These are phyloP conservation scores for Vitis rotundifolia DNA, from an alignment of 164 flowering plant genomes.

Conservation along the genomic window DNA sequence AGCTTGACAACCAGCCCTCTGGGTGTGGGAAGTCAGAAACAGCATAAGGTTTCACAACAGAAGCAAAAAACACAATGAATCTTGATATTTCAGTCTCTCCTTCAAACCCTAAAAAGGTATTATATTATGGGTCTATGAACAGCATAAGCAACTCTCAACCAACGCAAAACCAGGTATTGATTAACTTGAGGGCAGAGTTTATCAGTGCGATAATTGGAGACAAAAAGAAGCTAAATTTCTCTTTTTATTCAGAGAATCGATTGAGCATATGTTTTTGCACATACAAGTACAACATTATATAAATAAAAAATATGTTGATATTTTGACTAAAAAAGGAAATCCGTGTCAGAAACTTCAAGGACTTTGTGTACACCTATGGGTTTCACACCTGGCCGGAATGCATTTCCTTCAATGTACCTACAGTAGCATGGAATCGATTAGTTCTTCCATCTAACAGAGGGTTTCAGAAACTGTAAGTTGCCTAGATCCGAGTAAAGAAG, in stretches of 20 bases:
- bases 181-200: too few relatives aligned
- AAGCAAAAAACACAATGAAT: too few relatives aligned
- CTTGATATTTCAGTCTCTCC: too few relatives aligned
- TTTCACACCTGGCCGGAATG: conserved; percentile 74
- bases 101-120: too few relatives aligned
- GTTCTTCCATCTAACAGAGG: too few relatives aligned
- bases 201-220: too few relatives aligned
- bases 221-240: neutral
- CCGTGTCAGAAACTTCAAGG: conserved; percentile 81
- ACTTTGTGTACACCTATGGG: conserved; percentile 84
- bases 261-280: neutral
- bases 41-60: too few relatives aligned
- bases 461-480: neutral
- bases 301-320: conserved; percentile 11
- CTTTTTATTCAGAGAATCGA: conserved; percentile 8
- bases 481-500: neutral
- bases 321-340: conserved; percentile 58
- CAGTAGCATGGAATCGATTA: neutral
- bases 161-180: too few relatives aligned
- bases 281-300: neutral
- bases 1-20: too few relatives aligned
- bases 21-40: too few relatives aligned
- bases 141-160: too few relatives aligned
- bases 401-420: conserved; percentile 97
- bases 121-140: too few relatives aligned